A percentile compares a stretch with the other conserved stretches of the same genome.
Evolutionary conservation across 164 flowering plant species (phyloP).

Genomic region (Tetracentron sinense): DNA sequence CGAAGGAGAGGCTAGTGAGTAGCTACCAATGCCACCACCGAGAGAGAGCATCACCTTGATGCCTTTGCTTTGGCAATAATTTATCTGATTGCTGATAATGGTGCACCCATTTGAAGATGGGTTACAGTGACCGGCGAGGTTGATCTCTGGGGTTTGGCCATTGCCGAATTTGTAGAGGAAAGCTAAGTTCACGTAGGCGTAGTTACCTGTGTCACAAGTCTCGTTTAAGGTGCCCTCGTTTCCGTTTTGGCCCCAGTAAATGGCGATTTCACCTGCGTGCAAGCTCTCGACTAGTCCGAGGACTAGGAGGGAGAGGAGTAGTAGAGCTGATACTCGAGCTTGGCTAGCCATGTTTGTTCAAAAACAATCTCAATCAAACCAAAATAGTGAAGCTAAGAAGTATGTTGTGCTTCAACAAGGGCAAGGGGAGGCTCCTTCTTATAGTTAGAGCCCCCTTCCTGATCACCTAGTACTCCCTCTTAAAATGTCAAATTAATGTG

Average conservation of each 20-base stretch:
- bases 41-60: slow-evolving; percentile 47
- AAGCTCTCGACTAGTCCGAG: not conserved
- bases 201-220: slow-evolving; percentile 18
- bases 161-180: slow-evolving; percentile 23
- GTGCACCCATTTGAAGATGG: slow-evolving; percentile 33
- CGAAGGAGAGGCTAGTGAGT: slow-evolving; percentile 33
- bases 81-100: slow-evolving; percentile 15
- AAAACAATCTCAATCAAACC: too few species aligned
- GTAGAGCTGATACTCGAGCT: not conserved
- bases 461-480: too few species aligned
- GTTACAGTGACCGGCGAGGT: slow-evolving; percentile 25
- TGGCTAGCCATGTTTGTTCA: not conserved
- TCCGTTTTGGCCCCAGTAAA: slow-evolving; percentile 27
- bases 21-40: slow-evolving; percentile 47
- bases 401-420: too few species aligned
- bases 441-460: too few species aligned
- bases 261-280: slow-evolving; percentile 10
- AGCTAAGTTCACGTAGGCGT: slow-evolving; percentile 16
- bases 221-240: slow-evolving; percentile 19
- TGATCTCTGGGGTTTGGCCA: slow-evolving; percentile 20
- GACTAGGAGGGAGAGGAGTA: not conserved
- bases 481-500: too few species aligned
- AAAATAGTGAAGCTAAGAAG: too few species aligned
- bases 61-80: slow-evolving; percentile 32
- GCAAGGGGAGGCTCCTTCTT: too few species aligned